These are phyloP conservation scores for Tricholoma hemisulphureum DNA, from an alignment of 768 basidiomycete genomes.

Conservation along the genomic window DNA sequence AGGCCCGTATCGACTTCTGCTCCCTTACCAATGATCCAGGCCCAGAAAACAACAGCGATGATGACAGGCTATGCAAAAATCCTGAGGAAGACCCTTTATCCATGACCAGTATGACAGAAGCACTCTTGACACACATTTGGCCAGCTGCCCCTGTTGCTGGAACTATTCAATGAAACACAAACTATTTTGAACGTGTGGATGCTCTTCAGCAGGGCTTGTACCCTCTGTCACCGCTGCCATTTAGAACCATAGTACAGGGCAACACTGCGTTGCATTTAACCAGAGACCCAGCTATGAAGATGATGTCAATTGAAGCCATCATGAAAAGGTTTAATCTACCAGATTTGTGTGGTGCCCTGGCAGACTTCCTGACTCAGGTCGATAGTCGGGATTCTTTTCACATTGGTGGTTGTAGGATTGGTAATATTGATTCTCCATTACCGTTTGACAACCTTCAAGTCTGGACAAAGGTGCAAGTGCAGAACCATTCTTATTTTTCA, in stretches of 20 bases:
- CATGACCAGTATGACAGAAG: neutral
- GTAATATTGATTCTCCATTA: neutral
- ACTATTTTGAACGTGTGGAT: neutral
- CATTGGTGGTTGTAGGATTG: neutral
- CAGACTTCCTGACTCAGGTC: neutral
- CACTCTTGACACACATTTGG: neutral
- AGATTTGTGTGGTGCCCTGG: neutral
- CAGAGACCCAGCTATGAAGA: neutral
- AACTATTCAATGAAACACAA: neutral
- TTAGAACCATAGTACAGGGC: neutral
- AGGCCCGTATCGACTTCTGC: neutral
- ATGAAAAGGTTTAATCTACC: neutral
- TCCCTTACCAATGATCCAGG: neutral
- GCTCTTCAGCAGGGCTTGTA: neutral
- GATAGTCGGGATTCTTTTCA: neutral
- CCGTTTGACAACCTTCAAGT: neutral
- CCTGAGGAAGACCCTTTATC: neutral
- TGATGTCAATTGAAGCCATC: neutral
- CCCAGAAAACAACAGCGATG: neutral
- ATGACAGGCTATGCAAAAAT: neutral
- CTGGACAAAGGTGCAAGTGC: conserved; percentile 2
- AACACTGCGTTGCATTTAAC: neutral
- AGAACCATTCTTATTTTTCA: neutral
- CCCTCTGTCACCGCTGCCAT: neutral
- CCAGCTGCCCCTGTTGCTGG: neutral